phyloP scores from a whole-genome alignment of 148 eudicot species.

The Chenopodium album region DNA sequence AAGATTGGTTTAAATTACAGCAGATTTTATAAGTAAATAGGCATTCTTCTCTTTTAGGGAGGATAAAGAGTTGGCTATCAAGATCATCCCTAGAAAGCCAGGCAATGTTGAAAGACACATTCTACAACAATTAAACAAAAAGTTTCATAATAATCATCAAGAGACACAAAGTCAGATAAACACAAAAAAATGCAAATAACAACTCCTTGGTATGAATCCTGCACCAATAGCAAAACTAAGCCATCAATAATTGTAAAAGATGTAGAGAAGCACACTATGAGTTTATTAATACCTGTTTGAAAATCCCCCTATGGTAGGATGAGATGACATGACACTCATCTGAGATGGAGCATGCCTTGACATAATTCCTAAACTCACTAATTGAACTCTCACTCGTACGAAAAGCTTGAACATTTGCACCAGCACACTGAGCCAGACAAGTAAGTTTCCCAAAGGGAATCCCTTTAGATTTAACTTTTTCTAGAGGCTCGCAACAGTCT shows the following conservation, averaged over 20 bases:
- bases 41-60: background rate
- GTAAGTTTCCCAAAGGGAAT: slow-evolving; percentile 81
- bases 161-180: background rate
- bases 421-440: slow-evolving; percentile 85
- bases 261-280: background rate
- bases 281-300: slow-evolving; percentile 60
- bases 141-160: background rate
- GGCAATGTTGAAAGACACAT: background rate
- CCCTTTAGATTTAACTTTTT: slow-evolving; percentile 76
- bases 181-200: background rate
- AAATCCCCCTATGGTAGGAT: slow-evolving; percentile 68
- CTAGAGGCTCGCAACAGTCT: slow-evolving; percentile 91
- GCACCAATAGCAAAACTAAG: background rate
- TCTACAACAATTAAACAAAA: background rate
- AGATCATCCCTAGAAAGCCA: slow-evolving; percentile 6
- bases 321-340: slow-evolving; percentile 73
- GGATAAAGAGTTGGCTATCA: background rate
- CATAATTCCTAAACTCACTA: slow-evolving; percentile 67
- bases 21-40: background rate
- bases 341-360: slow-evolving; percentile 61
- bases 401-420: slow-evolving; percentile 75
- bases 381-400: slow-evolving; percentile 63
- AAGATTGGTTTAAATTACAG: background rate
- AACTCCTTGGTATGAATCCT: background rate
- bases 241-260: background rate